A percentile compares a stretch with the other conserved stretches of the same genome.
phyloP scores from a whole-genome alignment of 2,329 filamentous ascomycete species.

The Stagonosporopsis cucurbitacearum region DNA sequence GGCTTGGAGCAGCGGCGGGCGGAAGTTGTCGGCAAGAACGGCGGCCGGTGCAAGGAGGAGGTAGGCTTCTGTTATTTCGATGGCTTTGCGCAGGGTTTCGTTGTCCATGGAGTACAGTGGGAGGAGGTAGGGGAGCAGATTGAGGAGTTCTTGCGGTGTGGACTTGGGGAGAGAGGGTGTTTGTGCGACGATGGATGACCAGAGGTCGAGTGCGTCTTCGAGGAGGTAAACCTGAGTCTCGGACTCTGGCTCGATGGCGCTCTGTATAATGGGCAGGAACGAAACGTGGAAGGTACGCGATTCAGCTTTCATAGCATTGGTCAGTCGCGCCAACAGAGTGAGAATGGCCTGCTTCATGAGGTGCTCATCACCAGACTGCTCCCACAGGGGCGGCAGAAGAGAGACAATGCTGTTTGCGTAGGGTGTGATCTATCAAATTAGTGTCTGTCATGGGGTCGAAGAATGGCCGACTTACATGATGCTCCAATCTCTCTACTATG shows the following conservation, averaged over 20 bases:
- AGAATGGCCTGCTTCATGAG: conserved; percentile 94
- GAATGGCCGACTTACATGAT: conserved; percentile 58
- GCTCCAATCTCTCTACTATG: conserved; percentile 81
- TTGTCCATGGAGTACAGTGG: conserved; percentile 57
- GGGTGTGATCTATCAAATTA: conserved; percentile 58
- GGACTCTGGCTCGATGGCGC: conserved; percentile 78
- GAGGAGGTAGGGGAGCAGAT: conserved; percentile 54
- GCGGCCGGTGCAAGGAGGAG: conserved; percentile 55
- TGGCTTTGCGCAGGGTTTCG: conserved; percentile 55
- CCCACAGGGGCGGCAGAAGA: conserved; percentile 83
- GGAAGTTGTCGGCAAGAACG: conserved; percentile 54
- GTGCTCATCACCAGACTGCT: conserved; percentile 82
- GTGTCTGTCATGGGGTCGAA: not conserved
- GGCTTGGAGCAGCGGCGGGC: conserved; percentile 48
- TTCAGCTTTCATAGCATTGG: conserved; percentile 81
- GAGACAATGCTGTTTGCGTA: conserved; percentile 82
- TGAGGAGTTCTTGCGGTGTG: conserved; percentile 52
- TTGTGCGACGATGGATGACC: conserved; percentile 76
- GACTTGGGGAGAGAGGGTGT: conserved; percentile 54
- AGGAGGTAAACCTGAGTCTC: conserved; percentile 72
- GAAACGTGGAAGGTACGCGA: conserved; percentile 80
- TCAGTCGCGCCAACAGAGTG: conserved; percentile 81
- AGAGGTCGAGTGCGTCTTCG: conserved; percentile 90
- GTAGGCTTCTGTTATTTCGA: conserved; percentile 59
- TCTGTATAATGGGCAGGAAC: conserved; percentile 81